Evolutionary conservation across 371 early-diverging fungal genomes (phyloP).

Genomic region (Mortierella sp.): DNA sequence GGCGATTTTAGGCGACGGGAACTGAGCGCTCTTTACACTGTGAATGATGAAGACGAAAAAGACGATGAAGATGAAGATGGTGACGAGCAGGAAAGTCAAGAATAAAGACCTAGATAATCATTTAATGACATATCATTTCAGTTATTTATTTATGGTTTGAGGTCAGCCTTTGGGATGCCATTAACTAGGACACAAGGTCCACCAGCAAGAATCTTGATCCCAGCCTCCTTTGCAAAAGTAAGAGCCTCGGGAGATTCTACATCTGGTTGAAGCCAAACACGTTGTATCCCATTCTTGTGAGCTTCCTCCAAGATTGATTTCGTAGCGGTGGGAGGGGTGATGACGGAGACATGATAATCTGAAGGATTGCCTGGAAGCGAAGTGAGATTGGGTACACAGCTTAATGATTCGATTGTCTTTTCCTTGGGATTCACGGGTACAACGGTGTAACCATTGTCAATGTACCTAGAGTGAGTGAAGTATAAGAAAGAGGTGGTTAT

Average conservation of each 20-base stretch:
- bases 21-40: constrained; percentile 38
- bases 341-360: constrained; percentile 69
- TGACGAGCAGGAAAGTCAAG: constrained; percentile 10
- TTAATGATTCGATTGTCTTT: constrained; percentile 39
- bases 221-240: constrained; percentile 64
- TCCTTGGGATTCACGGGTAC: constrained; percentile 54
- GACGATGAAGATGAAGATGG: constrained; percentile 23
- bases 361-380: constrained; percentile 38
- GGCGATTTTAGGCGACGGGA: constrained; percentile 45
- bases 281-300: constrained; percentile 68
- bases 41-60: constrained; percentile 47
- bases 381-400: constrained; percentile 33
- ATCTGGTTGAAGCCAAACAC: constrained; percentile 89
- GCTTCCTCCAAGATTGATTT: constrained; percentile 71
- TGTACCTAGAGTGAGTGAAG: constrained; percentile 30
- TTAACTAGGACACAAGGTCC: constrained; percentile 82
- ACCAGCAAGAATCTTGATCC: constrained; percentile 70
- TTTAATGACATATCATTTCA: background rate
- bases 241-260: constrained; percentile 71
- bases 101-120: background rate
- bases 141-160: constrained; percentile 4
- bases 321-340: constrained; percentile 85
- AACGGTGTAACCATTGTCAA: constrained; percentile 48
- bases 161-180: constrained; percentile 59
- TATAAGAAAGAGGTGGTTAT: no score